These are phyloP conservation scores for Trypanosoma cruzi DNA, from an alignment of 208 protist genomes.

Conservation along the genomic window DNA sequence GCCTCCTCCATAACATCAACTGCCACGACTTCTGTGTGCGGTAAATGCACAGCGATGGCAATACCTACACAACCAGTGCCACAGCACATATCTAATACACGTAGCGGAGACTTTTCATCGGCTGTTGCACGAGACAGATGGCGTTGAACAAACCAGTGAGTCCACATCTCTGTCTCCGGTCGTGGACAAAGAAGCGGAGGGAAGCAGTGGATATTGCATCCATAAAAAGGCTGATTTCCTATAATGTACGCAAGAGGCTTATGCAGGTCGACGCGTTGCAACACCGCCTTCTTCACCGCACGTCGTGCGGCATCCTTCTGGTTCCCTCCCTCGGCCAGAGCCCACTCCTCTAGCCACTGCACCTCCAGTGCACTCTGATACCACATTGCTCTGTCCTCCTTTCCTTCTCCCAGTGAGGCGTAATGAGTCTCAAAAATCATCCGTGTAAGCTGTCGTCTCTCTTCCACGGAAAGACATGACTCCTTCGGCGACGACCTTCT, in stretches of 20 bases:
- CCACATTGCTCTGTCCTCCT: constrained; percentile 47
- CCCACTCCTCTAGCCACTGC: constrained; percentile 82
- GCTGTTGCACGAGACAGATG: constrained; percentile 30
- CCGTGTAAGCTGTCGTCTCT: constrained; percentile 41
- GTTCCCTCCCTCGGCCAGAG: constrained; percentile 10
- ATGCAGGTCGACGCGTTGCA: constrained; percentile 77
- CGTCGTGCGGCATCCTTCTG: constrained; percentile 41
- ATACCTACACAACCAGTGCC: constrained; percentile 91
- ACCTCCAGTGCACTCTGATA: constrained; percentile 82
- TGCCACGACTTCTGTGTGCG: constrained; percentile 46
- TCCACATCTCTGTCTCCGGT: constrained; percentile 91
- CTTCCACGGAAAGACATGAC: constrained; percentile 39
- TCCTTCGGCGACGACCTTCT: background rate
- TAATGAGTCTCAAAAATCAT: constrained; percentile 75
- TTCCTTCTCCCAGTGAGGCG: constrained; percentile 30
- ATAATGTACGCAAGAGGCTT: constrained; percentile 91
- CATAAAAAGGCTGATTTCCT: constrained; percentile 85
- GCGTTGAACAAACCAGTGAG: constrained; percentile 70
- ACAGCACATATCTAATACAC: constrained; percentile 84
- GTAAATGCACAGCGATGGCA: constrained; percentile 73
- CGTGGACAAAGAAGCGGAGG: constrained; percentile 81
- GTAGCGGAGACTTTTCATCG: constrained; percentile 17
- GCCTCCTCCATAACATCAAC: constrained; percentile 69
- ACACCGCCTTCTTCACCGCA: constrained; percentile 64
- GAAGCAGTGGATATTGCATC: constrained; percentile 67